Evolutionary conservation across 495 filamentous ascomycete genomes (phyloP).

Genomic region (Neurospora sp.): DNA sequence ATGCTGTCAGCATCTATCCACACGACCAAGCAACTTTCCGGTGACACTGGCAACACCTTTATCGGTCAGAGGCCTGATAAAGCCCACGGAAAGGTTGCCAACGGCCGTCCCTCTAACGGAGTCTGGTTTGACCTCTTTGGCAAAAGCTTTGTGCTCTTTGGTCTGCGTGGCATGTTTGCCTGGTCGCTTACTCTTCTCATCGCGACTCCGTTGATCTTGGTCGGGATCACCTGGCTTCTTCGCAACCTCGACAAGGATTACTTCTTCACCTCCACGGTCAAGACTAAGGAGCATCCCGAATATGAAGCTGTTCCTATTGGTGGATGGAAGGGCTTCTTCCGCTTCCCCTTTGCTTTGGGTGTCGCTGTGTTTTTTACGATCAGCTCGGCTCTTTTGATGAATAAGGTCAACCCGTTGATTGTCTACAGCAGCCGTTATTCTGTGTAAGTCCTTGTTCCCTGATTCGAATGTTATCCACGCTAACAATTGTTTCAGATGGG

Average conservation of each 20-base stretch:
- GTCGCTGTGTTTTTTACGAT: slow-evolving; percentile 59
- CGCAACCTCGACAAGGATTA: slow-evolving; percentile 72
- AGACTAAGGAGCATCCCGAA: slow-evolving; percentile 47
- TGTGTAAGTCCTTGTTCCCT: slow-evolving; percentile 39
- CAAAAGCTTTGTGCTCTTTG: slow-evolving; percentile 65
- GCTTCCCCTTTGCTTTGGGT: slow-evolving; percentile 68
- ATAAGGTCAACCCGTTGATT: slow-evolving; percentile 78
- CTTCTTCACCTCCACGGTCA: slow-evolving; percentile 52
- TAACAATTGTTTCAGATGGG: slow-evolving; percentile 42
- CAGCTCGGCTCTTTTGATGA: slow-evolving; percentile 65
- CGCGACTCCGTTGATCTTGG: slow-evolving; percentile 60
- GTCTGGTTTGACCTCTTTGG: slow-evolving; percentile 97
- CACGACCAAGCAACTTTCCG: slow-evolving; percentile 59
- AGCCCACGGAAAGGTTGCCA: slow-evolving; percentile 47
- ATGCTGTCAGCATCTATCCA: slow-evolving; percentile 78
- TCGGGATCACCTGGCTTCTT: slow-evolving; percentile 56
- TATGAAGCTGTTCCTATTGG: slow-evolving; percentile 54
- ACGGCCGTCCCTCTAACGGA: slow-evolving; percentile 55
- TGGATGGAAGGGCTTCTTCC: slow-evolving; percentile 72
- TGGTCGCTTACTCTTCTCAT: slow-evolving; percentile 76
- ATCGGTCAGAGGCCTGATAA: slow-evolving; percentile 47
- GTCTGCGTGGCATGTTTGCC: slow-evolving; percentile 73
- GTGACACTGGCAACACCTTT: slow-evolving; percentile 58
- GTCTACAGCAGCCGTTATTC: slow-evolving; percentile 78
- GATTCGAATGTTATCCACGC: not conserved